Conservation (phyloP, 805 yeast species). For the Ogataea nakhonphanomensis region DNA sequence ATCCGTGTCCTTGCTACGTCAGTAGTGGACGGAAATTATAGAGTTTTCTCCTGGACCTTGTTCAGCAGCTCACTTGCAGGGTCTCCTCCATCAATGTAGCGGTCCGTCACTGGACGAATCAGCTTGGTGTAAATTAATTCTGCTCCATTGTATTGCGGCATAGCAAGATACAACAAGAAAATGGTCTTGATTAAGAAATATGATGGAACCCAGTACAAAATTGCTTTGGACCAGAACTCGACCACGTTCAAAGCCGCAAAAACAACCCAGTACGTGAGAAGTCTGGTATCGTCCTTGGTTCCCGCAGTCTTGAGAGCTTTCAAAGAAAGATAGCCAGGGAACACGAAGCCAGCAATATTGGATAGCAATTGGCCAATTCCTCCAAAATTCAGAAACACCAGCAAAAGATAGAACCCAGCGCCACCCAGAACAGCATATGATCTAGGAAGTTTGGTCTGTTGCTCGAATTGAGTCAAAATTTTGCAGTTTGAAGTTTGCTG, state of each 20-base stretch:
- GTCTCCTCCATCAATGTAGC: slow-evolving; percentile 32
- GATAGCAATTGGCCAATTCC: slow-evolving; percentile 94
- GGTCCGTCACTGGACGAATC: slow-evolving; percentile 63
- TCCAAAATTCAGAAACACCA: slow-evolving; percentile 86
- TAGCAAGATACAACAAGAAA: slow-evolving; percentile 80
- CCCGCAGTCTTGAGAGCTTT: slow-evolving; percentile 72
- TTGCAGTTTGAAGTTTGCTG: slow-evolving; percentile 26
- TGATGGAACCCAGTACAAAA: slow-evolving; percentile 93
- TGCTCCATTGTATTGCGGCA: slow-evolving; percentile 90
- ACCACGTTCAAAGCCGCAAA: slow-evolving; percentile 85
- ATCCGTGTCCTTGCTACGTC: no score
- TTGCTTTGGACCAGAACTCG: slow-evolving; percentile 94
- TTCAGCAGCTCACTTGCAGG: slow-evolving; percentile 38
- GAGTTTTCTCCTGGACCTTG: slow-evolving; percentile 47
- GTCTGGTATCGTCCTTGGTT: slow-evolving; percentile 76
- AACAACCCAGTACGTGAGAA: slow-evolving; percentile 97
- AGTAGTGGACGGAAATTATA: slow-evolving; percentile 16
- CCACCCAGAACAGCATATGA: slow-evolving; percentile 75
- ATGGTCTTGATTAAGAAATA: slow-evolving; percentile 92
- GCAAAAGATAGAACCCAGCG: slow-evolving; percentile 61
- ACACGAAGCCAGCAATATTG: slow-evolving; percentile 83
- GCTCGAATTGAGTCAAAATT: slow-evolving; percentile 40
- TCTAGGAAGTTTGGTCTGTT: slow-evolving; percentile 61
- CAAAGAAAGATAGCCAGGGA: slow-evolving; percentile 88
- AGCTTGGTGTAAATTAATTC: slow-evolving; percentile 58